These are phyloP conservation scores for Suillus clintonianus DNA, from an alignment of 768 basidiomycete genomes.

Conservation along the genomic window DNA sequence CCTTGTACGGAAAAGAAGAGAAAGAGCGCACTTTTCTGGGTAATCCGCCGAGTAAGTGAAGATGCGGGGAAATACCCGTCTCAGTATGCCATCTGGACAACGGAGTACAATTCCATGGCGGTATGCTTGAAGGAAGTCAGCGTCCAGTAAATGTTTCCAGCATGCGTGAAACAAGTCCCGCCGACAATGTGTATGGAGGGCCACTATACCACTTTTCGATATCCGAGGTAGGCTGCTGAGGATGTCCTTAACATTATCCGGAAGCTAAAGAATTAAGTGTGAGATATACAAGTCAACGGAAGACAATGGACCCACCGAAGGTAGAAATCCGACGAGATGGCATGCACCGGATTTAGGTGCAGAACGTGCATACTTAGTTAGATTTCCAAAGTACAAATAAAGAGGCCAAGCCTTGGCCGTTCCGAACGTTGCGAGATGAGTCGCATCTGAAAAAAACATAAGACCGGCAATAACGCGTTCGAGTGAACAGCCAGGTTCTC, in stretches of 20 bases:
- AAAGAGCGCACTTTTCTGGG: background rate
- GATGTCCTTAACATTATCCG: constrained; percentile 15
- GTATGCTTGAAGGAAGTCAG: background rate
- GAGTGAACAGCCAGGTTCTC: constrained; percentile 13
- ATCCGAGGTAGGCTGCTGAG: constrained; percentile 1
- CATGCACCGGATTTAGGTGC: constrained; percentile 15
- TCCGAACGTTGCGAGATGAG: constrained; percentile 23
- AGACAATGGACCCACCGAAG: background rate
- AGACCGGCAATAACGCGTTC: constrained; percentile 4
- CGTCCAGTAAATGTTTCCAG: background rate
- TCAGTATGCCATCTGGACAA: background rate
- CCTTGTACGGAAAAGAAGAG: constrained; percentile 4
- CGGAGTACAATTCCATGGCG: background rate
- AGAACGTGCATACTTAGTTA: background rate
- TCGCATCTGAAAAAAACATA: constrained; percentile 8
- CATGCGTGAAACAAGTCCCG: constrained; percentile 10
- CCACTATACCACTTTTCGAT: background rate
- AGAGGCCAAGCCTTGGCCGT: constrained; percentile 15
- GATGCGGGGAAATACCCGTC: background rate
- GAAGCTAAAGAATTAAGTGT: constrained; percentile 5
- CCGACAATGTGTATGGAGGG: constrained; percentile 14
- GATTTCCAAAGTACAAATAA: constrained; percentile 12
- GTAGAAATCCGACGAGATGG: constrained; percentile 24
- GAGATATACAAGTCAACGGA: background rate
- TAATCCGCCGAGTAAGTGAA: constrained; percentile 18